phyloP scores from a whole-genome alignment of 78 protist species.

The Salpingoeca rosetta region DNA sequence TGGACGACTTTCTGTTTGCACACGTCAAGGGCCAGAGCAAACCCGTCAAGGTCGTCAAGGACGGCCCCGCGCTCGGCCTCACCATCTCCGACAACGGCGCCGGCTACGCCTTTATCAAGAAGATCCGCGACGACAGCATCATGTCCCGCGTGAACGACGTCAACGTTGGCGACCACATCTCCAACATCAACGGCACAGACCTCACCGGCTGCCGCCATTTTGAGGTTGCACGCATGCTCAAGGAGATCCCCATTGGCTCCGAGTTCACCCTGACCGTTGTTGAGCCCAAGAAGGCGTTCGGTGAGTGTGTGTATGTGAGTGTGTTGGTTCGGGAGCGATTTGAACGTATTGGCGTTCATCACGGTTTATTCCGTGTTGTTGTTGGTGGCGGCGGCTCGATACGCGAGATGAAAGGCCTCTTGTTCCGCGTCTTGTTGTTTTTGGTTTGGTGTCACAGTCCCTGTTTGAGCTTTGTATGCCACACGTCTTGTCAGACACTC shows the following conservation, averaged over 20 bases:
- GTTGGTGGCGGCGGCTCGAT: background rate
- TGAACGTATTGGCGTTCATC: background rate
- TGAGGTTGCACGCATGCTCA: conserved; percentile 7
- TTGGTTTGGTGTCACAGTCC: too few species aligned
- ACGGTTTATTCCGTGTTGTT: too few species aligned
- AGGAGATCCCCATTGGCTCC: conserved; percentile 4
- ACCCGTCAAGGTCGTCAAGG: background rate
- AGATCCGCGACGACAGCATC: background rate
- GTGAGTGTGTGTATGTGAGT: background rate
- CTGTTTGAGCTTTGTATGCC: background rate
- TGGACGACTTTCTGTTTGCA: conserved; percentile 2
- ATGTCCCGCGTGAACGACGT: background rate
- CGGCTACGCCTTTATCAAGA: conserved; percentile 12
- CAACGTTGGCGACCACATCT: background rate
- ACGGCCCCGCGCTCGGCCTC: background rate
- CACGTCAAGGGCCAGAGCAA: background rate
- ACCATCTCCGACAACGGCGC: conserved; percentile 15
- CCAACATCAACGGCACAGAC: background rate
- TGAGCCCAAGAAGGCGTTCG: background rate
- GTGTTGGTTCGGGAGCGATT: background rate
- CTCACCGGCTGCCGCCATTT: background rate
- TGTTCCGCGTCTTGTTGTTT: too few species aligned
- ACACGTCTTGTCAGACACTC: background rate
- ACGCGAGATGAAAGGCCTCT: too few species aligned
- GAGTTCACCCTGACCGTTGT: background rate